A percentile compares a stretch with the other conserved stretches of the same genome.
phyloP scores from a whole-genome alignment of 2,329 filamentous ascomycete genomes.

The Cercospora janseana region DNA sequence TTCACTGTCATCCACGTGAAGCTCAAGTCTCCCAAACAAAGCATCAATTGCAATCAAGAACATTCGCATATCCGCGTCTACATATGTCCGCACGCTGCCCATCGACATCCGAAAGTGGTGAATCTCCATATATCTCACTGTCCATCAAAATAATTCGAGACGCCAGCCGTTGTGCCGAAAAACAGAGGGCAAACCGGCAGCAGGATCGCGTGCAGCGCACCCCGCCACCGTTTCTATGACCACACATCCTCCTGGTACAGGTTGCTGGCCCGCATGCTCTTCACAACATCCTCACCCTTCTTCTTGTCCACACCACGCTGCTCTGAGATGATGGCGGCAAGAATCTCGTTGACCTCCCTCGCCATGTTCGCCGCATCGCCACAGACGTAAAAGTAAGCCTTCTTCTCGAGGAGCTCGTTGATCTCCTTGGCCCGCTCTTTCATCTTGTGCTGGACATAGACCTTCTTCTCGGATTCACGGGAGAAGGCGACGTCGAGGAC shows the following conservation, averaged over 20 bases:
- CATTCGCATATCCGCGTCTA: background rate
- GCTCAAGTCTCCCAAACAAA: no score
- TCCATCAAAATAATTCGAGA: no score
- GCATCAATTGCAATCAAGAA: background rate
- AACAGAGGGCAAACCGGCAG: no score
- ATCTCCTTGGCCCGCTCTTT: constrained; percentile 79
- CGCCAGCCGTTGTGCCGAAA: no score
- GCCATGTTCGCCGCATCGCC: constrained; percentile 88
- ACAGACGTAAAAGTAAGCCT: constrained; percentile 95
- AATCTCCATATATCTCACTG: background rate
- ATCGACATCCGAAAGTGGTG: no score
- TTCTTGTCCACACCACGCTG: constrained; percentile 76
- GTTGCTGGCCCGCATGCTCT: constrained; percentile 90
- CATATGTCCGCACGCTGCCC: background rate
- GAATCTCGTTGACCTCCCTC: constrained; percentile 60
- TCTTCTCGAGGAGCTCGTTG: constrained; percentile 80
- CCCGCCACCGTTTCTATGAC: no score
- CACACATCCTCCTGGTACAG: constrained; percentile 87
- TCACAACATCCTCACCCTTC: constrained; percentile 94
- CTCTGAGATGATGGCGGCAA: constrained; percentile 82
- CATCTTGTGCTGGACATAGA: constrained; percentile 93
- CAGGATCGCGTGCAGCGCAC: no score
- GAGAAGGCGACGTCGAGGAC: constrained; percentile 93
- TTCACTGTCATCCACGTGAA: no score
- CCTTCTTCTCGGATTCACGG: constrained; percentile 79